Base-by-base conservation (phyloP, 192 early-diverging fungal genomes). In the Entomortierella lignicola region DNA sequence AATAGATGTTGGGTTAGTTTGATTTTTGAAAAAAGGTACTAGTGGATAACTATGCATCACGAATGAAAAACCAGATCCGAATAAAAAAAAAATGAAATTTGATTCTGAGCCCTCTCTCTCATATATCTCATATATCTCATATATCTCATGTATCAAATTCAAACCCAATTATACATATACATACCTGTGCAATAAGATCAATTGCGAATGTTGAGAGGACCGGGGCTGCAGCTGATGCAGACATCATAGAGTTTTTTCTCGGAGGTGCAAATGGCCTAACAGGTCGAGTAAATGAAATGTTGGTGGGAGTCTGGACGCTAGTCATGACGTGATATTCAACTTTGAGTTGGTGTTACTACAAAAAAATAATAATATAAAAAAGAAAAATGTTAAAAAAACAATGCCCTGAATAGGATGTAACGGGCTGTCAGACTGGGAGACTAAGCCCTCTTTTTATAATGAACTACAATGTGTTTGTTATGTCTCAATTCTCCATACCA, bases 131-230 rank as follows among this genome's bases (percentile, higher is more conserved):
- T 61, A 17, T 47, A 29, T 41, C 4, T 26, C 20, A 41, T 18
- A 10, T 64, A 20, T 54, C 48, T 54, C 21, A 8, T 21, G 20
- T 1, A 42, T 27, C 27, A 26, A 43, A 58, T 60, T 42, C 21
- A 7, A 54, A 13, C 39, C n/a, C n/a, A n/a, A 57, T 31, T 8
- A n/a, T 39, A 50, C 6, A 25, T 21, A 32, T 31, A 62, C 59
- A 55, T 79, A 52, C 75, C 75, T 79, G 75, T 30, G 75, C 75
- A 54, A 79, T 79, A 13, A 79, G 52, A 70, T 79, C 75, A 31
- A 79, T 79, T 7, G 75, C 75, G 55, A 79, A 79, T 1, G 67
- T 60, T 12, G 75, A 79, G 1, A 79, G 63, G 20, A 79, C 68
- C 29, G 75, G 75, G 10, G 75, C 55, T 26, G 62, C 57, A 0